Percentiles rank a stretch among this genome's conserved stretches.
Evolutionary conservation across 2,329 filamentous ascomycete species (phyloP).

Genomic region (Alternaria metachromatica): DNA sequence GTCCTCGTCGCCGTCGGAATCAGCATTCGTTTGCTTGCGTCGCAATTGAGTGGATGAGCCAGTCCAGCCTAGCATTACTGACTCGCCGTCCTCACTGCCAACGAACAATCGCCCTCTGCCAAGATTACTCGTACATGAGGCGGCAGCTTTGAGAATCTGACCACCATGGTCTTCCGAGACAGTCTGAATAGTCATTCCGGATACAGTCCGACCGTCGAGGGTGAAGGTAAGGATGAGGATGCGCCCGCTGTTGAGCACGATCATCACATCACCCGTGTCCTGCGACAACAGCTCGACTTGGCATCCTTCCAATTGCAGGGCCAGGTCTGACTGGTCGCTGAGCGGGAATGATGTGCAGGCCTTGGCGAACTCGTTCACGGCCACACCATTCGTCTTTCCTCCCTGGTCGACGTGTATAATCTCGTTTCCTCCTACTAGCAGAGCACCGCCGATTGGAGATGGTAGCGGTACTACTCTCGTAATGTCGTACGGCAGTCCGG

Average conservation of each 20-base stretch:
- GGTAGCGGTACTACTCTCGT: constrained; percentile 83
- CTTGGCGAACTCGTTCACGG: constrained; percentile 88
- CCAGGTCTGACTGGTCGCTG: constrained; percentile 82
- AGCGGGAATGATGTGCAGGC: constrained; percentile 83
- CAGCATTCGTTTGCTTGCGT: constrained; percentile 69
- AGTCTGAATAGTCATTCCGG: constrained; percentile 76
- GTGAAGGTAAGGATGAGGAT: constrained; percentile 80
- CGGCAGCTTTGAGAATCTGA: constrained; percentile 64
- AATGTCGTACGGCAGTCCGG: constrained; percentile 84
- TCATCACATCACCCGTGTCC: constrained; percentile 81
- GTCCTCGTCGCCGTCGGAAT: constrained; percentile 60
- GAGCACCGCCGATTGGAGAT: constrained; percentile 83
- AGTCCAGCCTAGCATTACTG: constrained; percentile 80
- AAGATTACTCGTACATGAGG: constrained; percentile 74
- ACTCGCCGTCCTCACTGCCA: constrained; percentile 84
- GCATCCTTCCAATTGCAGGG: constrained; percentile 81
- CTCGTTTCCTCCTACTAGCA: constrained; percentile 88
- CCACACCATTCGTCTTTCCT: constrained; percentile 89
- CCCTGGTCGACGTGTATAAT: constrained; percentile 95
- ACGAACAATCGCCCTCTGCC: constrained; percentile 77
- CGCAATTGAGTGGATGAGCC: constrained; percentile 62
- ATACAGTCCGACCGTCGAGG: constrained; percentile 89
- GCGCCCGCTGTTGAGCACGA: constrained; percentile 77
- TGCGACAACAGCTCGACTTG: constrained; percentile 76
- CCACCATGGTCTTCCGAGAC: constrained; percentile 70